Base-by-base conservation (phyloP, 164 flowering plant species). In the Liriodendron chinense region DNA sequence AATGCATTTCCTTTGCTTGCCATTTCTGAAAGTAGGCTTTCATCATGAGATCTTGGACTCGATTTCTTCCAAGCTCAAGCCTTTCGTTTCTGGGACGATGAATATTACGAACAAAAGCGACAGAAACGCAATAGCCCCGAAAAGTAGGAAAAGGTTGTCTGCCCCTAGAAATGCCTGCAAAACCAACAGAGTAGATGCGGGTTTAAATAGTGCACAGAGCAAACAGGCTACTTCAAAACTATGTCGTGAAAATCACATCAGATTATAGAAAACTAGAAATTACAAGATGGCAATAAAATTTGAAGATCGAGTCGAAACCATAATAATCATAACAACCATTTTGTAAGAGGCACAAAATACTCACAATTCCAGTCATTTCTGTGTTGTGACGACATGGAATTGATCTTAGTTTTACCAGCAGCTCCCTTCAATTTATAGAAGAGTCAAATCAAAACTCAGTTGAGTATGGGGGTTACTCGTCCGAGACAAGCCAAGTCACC, bases 71-170 rank as follows among this genome's bases (percentile, higher is more conserved):
- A 89, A 80, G 79, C 84, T 92, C 84, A 96, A 76, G n/a, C 99
- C 98, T 90, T 96, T 96, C 43, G 98, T 96, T 82, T 94, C 98
- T 1, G 99, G 98, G 63, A 96, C 96, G 23, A 34, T 1, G 43
- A 84, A 70, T 4, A 86, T 59, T 2, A 88, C 86, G 64, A 92
- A 96, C 24, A 86, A 47, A 48, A 96, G 90, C 3, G 98, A 82
- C 18, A 86, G 24, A 82, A 96, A 71, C 14, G 97, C 96, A 74
- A 96, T 89, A 6, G 78, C 94, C 14, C 86, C 97, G 65, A 94
- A 96, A 2, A 96, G 88, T 47, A 94, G 87, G 82, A 92, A 96
- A 65, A 96, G 91, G 76, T 92, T 92, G 3, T 82, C 97, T 2
- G 96, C 89, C 65, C 99, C 98, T 23, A 94, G 87, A 28, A 87